These are phyloP conservation scores for Xylaria polymorpha DNA, from an alignment of 2,329 filamentous ascomycete species.

Conservation along the genomic window DNA sequence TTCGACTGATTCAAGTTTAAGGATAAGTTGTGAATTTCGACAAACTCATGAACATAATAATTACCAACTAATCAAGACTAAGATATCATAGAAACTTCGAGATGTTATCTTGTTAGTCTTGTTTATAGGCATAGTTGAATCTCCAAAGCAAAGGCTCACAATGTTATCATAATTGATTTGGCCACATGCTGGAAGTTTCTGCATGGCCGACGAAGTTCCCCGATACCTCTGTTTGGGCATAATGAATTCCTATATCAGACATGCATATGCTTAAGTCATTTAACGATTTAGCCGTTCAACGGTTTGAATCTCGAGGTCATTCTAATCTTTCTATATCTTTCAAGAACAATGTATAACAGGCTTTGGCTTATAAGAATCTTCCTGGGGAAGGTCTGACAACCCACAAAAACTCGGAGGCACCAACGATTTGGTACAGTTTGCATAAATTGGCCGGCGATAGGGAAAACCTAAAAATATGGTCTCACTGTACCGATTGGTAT, in stretches of 20 bases:
- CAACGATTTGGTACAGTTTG: constrained; percentile 10
- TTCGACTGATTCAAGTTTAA: not conserved
- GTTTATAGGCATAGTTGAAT: not conserved
- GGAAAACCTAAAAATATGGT: not conserved
- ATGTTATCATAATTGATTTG: not conserved
- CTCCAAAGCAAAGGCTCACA: not conserved
- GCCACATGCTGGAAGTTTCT: not conserved
- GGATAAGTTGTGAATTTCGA: not conserved
- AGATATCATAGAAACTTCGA: not conserved
- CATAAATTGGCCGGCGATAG: not conserved
- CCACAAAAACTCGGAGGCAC: not conserved
- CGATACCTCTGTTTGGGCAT: not conserved
- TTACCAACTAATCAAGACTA: not conserved
- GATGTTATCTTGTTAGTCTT: not conserved
- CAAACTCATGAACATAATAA: not conserved
- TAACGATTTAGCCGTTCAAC: not conserved
- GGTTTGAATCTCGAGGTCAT: not conserved
- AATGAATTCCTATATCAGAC: not conserved
- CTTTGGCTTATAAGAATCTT: not conserved
- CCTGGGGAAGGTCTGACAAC: not conserved
- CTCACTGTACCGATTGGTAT: not conserved
- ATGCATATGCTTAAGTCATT: not conserved
- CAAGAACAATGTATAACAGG: not conserved
- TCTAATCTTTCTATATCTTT: not conserved
- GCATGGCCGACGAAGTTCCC: not conserved